Base-by-base conservation (phyloP, 1,284 basidiomycete genomes). In the Papiliotrema nemorosa region DNA sequence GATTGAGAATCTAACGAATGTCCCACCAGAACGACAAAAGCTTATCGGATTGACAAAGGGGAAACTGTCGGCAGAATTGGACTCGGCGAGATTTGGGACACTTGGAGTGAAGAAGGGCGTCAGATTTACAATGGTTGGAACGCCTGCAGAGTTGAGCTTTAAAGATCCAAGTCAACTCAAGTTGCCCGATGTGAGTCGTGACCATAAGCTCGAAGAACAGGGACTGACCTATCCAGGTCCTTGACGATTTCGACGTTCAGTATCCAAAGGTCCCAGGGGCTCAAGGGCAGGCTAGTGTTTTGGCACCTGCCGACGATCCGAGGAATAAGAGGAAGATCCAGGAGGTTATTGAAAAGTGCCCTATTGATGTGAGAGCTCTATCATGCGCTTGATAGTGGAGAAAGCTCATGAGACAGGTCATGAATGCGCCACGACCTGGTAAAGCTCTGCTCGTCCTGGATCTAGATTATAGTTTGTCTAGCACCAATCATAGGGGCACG, bases 1-100 rank as follows among this genome's bases (percentile, higher is more conserved):
- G 18, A 73, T 96, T 34, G 81, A 85, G 57, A 79, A 77, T 29
- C 69, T 90, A 50, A 94, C 90, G 1, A 81, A 80, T 52, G 88
- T 96, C 2, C 89, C 90, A 3, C 81, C 84, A 24, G 87, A 88
- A 58, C 79, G 90, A 16, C 90, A 94, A 76, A 94, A 96, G 78
- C 85, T 94, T 48, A 78, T 93, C 13, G 89, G 89, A 1, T 75
- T 94, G 25, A 84, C 57, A 9, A 89, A 88, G 62, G 88, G 88
- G 33, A 91, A 88, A 69, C 76, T 93, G 12, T 87, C 88, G 4
- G 77, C 81, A 2, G 87, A 91, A 81, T 88, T 83, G 69, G 69
- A 72, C 54, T 60, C 55, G 25, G 51, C 37, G 29, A 47, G 64
- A 16, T 62, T 68, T 35, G 59, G 57, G n/a, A 49, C 56, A 18